These are phyloP conservation scores for Hyphopichia fennica DNA, from an alignment of 1,139 yeast species.

Conservation along the genomic window DNA sequence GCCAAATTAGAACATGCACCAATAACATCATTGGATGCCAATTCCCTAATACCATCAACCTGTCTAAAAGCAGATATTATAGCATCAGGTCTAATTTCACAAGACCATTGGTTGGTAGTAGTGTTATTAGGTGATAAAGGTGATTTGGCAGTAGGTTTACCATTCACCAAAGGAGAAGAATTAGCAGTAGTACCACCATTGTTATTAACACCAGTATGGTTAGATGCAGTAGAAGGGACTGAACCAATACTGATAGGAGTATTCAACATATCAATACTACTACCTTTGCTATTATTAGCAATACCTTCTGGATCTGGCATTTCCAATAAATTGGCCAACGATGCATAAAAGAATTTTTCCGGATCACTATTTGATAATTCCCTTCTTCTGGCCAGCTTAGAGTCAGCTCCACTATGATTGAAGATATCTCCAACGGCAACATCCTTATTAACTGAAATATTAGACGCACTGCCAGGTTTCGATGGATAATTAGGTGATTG, in stretches of 20 bases:
- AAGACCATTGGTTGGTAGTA: conserved; percentile 38
- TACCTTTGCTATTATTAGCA: conserved; percentile 12
- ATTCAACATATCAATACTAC: neutral
- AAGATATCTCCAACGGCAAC: conserved; percentile 21
- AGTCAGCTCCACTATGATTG: conserved; percentile 25
- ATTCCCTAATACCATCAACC: conserved; percentile 36
- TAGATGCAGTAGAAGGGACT: neutral
- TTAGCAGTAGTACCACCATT: conserved; percentile 9
- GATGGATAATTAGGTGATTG: conserved; percentile 34
- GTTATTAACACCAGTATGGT: neutral
- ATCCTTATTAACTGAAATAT: conserved; percentile 8
- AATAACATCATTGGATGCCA: conserved; percentile 30
- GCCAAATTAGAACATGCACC: conserved; percentile 26
- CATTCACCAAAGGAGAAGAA: conserved; percentile 21
- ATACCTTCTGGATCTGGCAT: conserved; percentile 32
- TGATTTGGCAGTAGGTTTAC: conserved; percentile 18
- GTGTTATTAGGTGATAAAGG: conserved; percentile 33
- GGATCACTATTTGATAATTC: conserved; percentile 50
- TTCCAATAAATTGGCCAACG: conserved; percentile 51
- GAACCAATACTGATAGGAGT: neutral
- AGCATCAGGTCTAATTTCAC: conserved; percentile 46
- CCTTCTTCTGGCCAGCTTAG: conserved; percentile 42
- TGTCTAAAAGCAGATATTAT: conserved; percentile 49
- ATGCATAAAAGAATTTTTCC: conserved; percentile 49
- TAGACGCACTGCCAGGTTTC: conserved; percentile 10